Base-by-base conservation (phyloP, 441 rosid genomes). In the Aquilaria agallochum region DNA sequence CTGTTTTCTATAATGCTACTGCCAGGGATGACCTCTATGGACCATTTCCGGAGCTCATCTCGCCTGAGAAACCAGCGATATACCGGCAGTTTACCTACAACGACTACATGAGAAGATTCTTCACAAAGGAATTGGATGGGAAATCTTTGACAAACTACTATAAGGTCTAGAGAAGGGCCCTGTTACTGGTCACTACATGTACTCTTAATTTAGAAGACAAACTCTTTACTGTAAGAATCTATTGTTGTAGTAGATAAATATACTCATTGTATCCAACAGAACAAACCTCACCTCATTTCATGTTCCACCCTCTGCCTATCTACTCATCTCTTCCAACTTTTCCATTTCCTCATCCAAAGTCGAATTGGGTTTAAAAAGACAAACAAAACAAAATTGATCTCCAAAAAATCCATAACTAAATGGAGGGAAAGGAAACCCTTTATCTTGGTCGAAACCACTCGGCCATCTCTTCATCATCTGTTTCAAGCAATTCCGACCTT, bases 381-480 rank as follows among this genome's bases (percentile, higher is more conserved):
- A 8, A 36, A 36, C 6, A 8, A 36, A 36, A 36, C 1, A 1
- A 36, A 36, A 36, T 8, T 36, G 42, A 4, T 36, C 27, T 20
- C 27, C 1, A 20, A 20, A 20, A 36, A 36, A 36, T 36, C 7
- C 42, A 36, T 36, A 36, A 5, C 42, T 36, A 8, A 36, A 20
- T 20, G 27, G 27, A 1, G 27, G 27, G 1, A 20, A 20, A 20
- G 27, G 27, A 20, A 20, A 20, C 27, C 33, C 57, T 59, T 60
- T 59, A 57, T 46, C 20, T 64, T 13, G 42, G 45, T 32, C 69
- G 77, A 78, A 89, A 92, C 96, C 95, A 92, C 33, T 76, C 88
- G 31, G 78, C 76, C 80, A 87, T 76, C 64, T 87, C 95, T 67
- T 81, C 92, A 60, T 83, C 91, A 57, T 65, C 79, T 11, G 59